Evolutionary conservation across 2,329 filamentous ascomycete species (phyloP).

Genomic region (Talaromyces sp.): DNA sequence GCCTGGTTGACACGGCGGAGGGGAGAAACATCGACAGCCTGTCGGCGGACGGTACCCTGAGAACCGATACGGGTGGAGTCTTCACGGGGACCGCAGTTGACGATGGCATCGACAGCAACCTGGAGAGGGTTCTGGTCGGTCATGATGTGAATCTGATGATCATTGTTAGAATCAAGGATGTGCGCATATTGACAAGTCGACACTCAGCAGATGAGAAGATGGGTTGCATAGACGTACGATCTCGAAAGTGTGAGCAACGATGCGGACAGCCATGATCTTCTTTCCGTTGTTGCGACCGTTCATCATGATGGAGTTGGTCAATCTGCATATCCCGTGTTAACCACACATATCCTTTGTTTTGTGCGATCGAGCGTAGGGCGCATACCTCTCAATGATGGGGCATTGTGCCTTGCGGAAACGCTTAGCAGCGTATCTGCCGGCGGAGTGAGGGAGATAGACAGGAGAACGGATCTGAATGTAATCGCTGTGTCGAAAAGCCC

Average conservation of each 20-base stretch:
- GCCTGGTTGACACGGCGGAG: slow-evolving; percentile 99
- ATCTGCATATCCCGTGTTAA: slow-evolving; percentile 30
- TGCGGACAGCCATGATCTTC: slow-evolving; percentile 99
- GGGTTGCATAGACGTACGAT: slow-evolving; percentile 66
- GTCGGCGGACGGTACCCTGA: slow-evolving; percentile 98
- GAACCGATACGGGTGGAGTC: slow-evolving; percentile 99
- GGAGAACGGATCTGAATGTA: slow-evolving; percentile 99
- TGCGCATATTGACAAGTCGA: neutral
- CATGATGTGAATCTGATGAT: slow-evolving; percentile 92
- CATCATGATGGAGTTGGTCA: slow-evolving; percentile 99
- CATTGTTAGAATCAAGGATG: slow-evolving; percentile 17
- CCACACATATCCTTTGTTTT: neutral
- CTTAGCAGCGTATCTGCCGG: slow-evolving; percentile 98
- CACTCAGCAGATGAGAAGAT: neutral
- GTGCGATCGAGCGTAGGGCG: neutral
- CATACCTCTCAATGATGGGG: slow-evolving; percentile 92
- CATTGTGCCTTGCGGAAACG: slow-evolving; percentile 99
- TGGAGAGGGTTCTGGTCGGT: slow-evolving; percentile 99
- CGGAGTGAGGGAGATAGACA: slow-evolving; percentile 98
- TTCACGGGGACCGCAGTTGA: slow-evolving; percentile 99
- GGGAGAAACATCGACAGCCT: slow-evolving; percentile 99
- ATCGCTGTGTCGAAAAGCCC: slow-evolving; percentile 61
- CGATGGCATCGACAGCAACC: slow-evolving; percentile 97
- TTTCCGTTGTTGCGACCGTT: slow-evolving; percentile 99
- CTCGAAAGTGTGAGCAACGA: slow-evolving; percentile 98